Conservation (phyloP, 1,139 yeast genomes). For the Candida sanyaensis region DNA sequence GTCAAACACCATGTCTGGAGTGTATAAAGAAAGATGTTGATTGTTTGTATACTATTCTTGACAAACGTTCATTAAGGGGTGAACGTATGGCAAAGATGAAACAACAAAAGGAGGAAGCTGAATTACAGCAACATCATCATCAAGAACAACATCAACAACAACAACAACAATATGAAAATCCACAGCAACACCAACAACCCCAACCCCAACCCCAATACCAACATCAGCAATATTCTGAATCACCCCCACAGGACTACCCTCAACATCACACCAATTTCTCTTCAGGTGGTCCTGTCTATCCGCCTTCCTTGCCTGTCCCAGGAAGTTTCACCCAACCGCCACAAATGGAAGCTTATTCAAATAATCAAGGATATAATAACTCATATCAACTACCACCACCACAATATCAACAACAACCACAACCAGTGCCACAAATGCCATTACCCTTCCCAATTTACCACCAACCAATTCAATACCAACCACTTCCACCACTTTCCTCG, state of each 20-base stretch:
- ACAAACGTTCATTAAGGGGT: conserved; percentile 29
- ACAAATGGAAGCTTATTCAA: conserved; percentile 1
- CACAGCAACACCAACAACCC: neutral
- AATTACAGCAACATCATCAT: too few relatives aligned
- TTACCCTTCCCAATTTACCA: neutral
- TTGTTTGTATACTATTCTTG: conserved; percentile 29
- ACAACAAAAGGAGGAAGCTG: conserved; percentile 8
- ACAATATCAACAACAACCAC: conserved; percentile 9
- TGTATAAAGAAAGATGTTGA: conserved; percentile 26
- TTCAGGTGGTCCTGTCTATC: conserved; percentile 1
- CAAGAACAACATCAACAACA: conserved; percentile 5
- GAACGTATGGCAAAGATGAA: conserved; percentile 22
- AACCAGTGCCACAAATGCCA: neutral
- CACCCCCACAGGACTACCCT: conserved; percentile 4
- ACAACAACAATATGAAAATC: conserved; percentile 3
- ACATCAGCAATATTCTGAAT: conserved; percentile 2
- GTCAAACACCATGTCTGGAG: conserved; percentile 28
- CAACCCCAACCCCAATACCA: too few relatives aligned
- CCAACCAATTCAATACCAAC: conserved; percentile 3
- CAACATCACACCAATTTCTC: conserved; percentile 3
- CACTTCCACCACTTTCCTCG: neutral
- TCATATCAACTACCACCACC: neutral
- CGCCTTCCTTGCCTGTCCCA: neutral
- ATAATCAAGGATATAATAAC: neutral
- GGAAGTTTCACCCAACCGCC: conserved; percentile 1